Evolutionary conservation across 1,284 basidiomycete species (phyloP), one percentile per base, ranked within the genome.

Genomic region (Heterobasidion occidentale): DNA sequence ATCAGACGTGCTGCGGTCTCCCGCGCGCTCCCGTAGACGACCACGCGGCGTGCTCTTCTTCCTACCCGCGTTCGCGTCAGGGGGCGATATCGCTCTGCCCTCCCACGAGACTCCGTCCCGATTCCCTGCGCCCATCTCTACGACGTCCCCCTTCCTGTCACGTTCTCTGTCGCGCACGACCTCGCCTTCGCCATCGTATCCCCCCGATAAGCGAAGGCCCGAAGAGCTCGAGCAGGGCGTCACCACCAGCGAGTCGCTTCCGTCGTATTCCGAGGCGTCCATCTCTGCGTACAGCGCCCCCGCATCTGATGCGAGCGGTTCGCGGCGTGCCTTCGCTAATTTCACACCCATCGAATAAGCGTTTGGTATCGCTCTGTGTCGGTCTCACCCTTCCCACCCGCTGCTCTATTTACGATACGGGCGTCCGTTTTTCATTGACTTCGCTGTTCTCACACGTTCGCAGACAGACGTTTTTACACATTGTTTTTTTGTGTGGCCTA

Each of bases 41-140:
- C 75, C 76, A 52, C 77, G 83, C 44, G 84, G 86, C 36, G 80
- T 89, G 38, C 70, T 91, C 55, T 90, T 90, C 71, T 90, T 92
- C 76, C 77, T 92, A 50, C 89, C 88, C 38, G 86, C 89, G n/a
- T 84, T 89, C 62, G 38, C 60, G n/a, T 51, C 59, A 20, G 44
- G 55, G 2, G 60, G 60, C 14, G 55, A 56, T 33, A 57, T 61
- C 38, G 8, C 59, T 11, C 59, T 61, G 36, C 17, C 54, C 47
- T 17, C 51, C 50, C 15, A 51, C 46, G 45, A 42, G 12, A 7
- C 7, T 19, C 2, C 52, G 36, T 33, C 51, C 17, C n/a, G 34
- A 46, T 6, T 35, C 54, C 27, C 46, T 12, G n/a, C 46, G 11
- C 27, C 46, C 46, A 48, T 33, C 27, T 48, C 46, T n/a, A 4